phyloP scores from a whole-genome alignment of 441 rosid genomes.

The Gossypium lobatum region DNA sequence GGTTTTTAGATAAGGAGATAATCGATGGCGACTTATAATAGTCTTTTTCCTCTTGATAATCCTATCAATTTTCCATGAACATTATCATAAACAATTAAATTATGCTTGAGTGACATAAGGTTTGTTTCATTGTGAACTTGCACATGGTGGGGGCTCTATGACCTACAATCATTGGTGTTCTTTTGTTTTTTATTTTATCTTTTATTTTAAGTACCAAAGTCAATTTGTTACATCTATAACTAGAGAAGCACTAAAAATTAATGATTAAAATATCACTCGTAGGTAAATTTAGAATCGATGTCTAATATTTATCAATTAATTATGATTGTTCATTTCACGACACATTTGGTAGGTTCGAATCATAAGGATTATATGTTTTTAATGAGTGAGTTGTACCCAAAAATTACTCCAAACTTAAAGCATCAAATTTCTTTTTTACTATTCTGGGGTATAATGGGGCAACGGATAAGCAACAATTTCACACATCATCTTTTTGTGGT shows the following conservation, averaged over 20 bases:
- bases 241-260: neutral
- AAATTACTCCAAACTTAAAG: too few relatives aligned
- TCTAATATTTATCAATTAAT: too few relatives aligned
- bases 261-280: neutral
- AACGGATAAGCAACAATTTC: neutral
- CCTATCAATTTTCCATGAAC: neutral
- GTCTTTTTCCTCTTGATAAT: neutral
- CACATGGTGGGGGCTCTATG: slow-evolving; percentile 14
- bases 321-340: too few relatives aligned
- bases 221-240: neutral
- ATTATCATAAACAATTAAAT: neutral
- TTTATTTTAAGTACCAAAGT: neutral
- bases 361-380: too few relatives aligned
- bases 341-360: too few relatives aligned
- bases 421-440: too few relatives aligned
- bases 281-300: neutral
- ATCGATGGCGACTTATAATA: neutral
- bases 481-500: neutral
- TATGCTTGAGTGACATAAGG: neutral
- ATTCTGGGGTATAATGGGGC: neutral
- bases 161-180: neutral
- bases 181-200: too few relatives aligned
- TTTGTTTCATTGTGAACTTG: neutral
- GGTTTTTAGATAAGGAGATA: neutral
- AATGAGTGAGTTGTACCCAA: too few relatives aligned